These are phyloP conservation scores for Astrothelium subdiscretum DNA, from an alignment of 495 filamentous ascomycete genomes.

Conservation along the genomic window DNA sequence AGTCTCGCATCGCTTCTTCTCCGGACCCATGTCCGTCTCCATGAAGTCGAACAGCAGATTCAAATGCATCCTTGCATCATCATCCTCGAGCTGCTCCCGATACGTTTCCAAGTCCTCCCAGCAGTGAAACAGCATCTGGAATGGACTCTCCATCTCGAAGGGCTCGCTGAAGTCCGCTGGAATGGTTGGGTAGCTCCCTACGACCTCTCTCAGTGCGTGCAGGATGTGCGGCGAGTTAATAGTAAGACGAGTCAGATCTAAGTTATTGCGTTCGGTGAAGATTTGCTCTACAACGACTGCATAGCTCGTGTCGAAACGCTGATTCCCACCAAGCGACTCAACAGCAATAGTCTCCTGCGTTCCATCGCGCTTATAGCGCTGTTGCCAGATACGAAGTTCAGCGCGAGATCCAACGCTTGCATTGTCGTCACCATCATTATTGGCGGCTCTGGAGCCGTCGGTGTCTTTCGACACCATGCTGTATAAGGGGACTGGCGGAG, in stretches of 20 bases:
- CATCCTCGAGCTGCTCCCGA: slow-evolving; percentile 19
- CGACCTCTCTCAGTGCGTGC: slow-evolving; percentile 20
- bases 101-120: slow-evolving; percentile 25
- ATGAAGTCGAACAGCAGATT: slow-evolving; percentile 23
- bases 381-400: slow-evolving; percentile 9
- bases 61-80: slow-evolving; percentile 22
- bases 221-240: slow-evolving; percentile 37
- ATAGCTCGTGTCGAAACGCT: slow-evolving; percentile 12
- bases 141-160: slow-evolving; percentile 21
- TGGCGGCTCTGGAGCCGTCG: neutral
- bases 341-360: slow-evolving; percentile 5
- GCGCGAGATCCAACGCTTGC: slow-evolving; percentile 3
- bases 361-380: slow-evolving; percentile 9
- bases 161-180: slow-evolving; percentile 24
- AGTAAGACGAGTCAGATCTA: slow-evolving; percentile 25
- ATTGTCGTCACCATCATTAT: slow-evolving; percentile 4
- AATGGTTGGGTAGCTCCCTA: slow-evolving; percentile 31
- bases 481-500: neutral
- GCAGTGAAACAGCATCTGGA: slow-evolving; percentile 19
- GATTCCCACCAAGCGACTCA: neutral
- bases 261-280: slow-evolving; percentile 17
- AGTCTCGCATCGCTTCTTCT: slow-evolving; percentile 9
- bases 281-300: slow-evolving; percentile 29
- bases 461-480: neutral
- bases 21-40: slow-evolving; percentile 11